Percentiles rank a stretch among this genome's conserved stretches.
These are phyloP conservation scores for Alternaria arbusti DNA, from an alignment of 2,329 filamentous ascomycete genomes.

Conservation along the genomic window DNA sequence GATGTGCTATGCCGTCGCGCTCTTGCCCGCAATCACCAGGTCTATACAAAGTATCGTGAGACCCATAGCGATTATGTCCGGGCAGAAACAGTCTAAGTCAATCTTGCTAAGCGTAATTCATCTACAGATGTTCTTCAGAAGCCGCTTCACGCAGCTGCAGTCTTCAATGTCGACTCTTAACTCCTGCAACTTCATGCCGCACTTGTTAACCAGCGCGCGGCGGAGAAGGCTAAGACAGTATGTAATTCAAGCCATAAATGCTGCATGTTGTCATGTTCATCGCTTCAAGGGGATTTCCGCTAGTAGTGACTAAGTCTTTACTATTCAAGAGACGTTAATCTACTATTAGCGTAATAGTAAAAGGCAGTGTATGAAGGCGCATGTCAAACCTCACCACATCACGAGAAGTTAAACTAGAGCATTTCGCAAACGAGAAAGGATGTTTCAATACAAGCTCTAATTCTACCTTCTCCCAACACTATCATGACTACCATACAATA, in stretches of 20 bases:
- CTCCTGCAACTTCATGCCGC: background rate
- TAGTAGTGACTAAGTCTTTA: too few species aligned
- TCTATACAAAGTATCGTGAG: background rate
- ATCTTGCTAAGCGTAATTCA: background rate
- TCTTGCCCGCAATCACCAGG: background rate
- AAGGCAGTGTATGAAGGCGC: accelerated
- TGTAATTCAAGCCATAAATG: background rate
- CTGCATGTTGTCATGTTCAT: background rate
- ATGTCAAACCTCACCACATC: background rate
- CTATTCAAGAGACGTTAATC: background rate
- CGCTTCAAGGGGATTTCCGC: background rate
- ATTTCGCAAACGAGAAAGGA: background rate
- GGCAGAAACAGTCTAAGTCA: background rate
- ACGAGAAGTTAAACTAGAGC: background rate
- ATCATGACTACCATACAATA: background rate
- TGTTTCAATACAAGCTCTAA: background rate
- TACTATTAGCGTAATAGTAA: background rate
- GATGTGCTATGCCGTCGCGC: background rate
- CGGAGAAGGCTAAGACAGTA: background rate
- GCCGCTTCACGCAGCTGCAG: background rate
- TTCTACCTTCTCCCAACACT: background rate
- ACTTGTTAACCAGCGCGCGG: background rate
- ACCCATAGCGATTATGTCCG: background rate
- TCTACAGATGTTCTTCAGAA: accelerated
- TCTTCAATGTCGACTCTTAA: background rate